These are phyloP conservation scores for Chalciporus chontae DNA, from an alignment of 768 basidiomycete genomes.

Conservation along the genomic window DNA sequence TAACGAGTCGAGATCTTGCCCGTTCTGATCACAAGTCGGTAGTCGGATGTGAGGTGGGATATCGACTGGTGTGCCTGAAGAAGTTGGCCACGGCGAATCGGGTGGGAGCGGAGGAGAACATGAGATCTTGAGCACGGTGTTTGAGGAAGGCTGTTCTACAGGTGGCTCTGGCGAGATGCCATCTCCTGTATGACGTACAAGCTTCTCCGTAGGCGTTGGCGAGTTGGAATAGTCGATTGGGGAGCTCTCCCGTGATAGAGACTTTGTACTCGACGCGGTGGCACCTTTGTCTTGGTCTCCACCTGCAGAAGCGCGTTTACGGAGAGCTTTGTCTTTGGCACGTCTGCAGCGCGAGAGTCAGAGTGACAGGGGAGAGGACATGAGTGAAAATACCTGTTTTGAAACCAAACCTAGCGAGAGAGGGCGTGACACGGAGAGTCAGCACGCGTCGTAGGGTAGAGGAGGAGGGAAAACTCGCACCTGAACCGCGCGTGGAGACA, in stretches of 20 bases:
- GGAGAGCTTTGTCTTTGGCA: slow-evolving; percentile 77
- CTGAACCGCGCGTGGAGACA: slow-evolving; percentile 95
- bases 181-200: slow-evolving; percentile 21
- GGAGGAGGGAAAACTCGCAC: slow-evolving; percentile 42
- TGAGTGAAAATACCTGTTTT: slow-evolving; percentile 59
- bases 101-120: slow-evolving; percentile 17
- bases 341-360: slow-evolving; percentile 44
- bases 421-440: slow-evolving; percentile 15
- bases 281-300: slow-evolving; percentile 18
- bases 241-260: slow-evolving; percentile 22
- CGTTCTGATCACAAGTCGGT: slow-evolving; percentile 19
- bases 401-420: slow-evolving; percentile 76
- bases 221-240: slow-evolving; percentile 30
- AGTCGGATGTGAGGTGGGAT: slow-evolving; percentile 23
- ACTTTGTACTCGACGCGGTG: slow-evolving; percentile 10
- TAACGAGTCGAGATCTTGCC: slow-evolving; percentile 30
- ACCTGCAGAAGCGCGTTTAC: slow-evolving; percentile 41
- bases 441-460: slow-evolving; percentile 15
- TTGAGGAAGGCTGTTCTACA: slow-evolving; percentile 2
- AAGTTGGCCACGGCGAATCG: slow-evolving; percentile 29
- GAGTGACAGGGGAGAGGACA: slow-evolving; percentile 5
- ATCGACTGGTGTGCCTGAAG: slow-evolving; percentile 31
- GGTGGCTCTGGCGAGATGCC: slow-evolving; percentile 4
- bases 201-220: slow-evolving; percentile 42
- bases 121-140: slow-evolving; percentile 23